Evolutionary conservation across 2,329 filamentous ascomycete species (phyloP), one percentile per base, ranked within the genome.

Genomic region (Sporothrix phasma): DNA sequence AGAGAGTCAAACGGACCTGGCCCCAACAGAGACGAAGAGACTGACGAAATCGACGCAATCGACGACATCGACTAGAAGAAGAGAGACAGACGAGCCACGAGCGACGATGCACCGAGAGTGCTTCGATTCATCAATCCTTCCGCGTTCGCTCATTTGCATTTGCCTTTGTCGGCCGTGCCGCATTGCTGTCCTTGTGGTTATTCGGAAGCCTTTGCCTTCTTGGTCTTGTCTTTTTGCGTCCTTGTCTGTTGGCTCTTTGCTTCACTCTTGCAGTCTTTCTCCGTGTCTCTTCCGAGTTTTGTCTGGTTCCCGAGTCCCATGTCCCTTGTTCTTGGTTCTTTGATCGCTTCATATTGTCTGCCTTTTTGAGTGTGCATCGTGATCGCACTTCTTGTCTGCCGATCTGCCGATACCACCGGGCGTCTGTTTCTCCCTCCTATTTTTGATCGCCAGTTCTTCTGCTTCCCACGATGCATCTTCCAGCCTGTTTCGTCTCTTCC

Each of bases 71-170:
- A 34, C 19, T 4, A 5, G n/a, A 10, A 24, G 22, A 51, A 41
- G 43, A 31, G n/a, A 4, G 6, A 17, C 6, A 31, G 13, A 51
- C 17, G 41, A 43, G 17, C n/a, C 17, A n/a, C 26, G 22, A 43
- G 2, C 34, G 15, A 37, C 34, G 34, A 8, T 15, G 6, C 29
- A 56, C 11, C 49, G 31, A n/a, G 39, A 60, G 26, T 19, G 49
- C 19, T 7, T 34, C 19, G 11, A 53, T 47, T 47, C 29, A 29
- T 51, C 51, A 43, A 65, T 61, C 54, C 51, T 64, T 54, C 53
- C 49, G 63, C 63, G 63, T 64, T 64, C 49, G 60, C 51, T 45
- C 19, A 34, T 43, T 45, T 37, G n/a, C 15, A 17, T 39, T n/a
- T 24, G 24, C n/a, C 26, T 64, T 61, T 61, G 15, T 29, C 31